phyloP scores from a whole-genome alignment of 2,329 filamentous ascomycete genomes.

The Lasiodiplodia sp. region DNA sequence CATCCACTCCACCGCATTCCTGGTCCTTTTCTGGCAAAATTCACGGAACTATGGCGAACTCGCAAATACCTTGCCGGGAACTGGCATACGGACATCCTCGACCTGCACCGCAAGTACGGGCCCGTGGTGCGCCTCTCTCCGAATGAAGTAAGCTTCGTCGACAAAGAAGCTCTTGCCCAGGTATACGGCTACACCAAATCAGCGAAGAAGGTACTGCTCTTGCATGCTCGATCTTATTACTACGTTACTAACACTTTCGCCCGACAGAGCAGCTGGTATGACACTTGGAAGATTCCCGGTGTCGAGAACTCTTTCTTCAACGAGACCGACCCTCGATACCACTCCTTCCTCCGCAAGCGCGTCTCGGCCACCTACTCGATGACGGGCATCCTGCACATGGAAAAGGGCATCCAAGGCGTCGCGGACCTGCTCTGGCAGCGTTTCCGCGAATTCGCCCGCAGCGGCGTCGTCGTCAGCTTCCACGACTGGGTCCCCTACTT shows the following conservation, averaged over 20 bases:
- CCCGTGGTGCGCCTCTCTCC: slow-evolving; percentile 52
- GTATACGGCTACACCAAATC: slow-evolving; percentile 44
- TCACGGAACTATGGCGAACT: slow-evolving; percentile 31
- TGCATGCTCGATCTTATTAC: not conserved
- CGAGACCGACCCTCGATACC: not conserved
- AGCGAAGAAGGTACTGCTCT: slow-evolving; percentile 31
- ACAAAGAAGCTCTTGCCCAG: slow-evolving; percentile 44
- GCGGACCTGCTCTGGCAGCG: not conserved
- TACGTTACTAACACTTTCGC: not conserved
- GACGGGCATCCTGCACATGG: slow-evolving; percentile 2
- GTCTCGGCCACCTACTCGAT: not conserved
- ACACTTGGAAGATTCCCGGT: not conserved
- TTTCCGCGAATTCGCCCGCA: slow-evolving; percentile 63
- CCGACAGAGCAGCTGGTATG: not conserved
- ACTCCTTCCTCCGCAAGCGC: slow-evolving; percentile 14
- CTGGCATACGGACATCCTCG: slow-evolving; percentile 41
- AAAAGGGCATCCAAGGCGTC: not conserved
- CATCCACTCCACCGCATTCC: slow-evolving; percentile 53
- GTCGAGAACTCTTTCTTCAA: slow-evolving; percentile 4
- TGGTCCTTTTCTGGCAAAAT: slow-evolving; percentile 48
- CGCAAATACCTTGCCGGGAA: slow-evolving; percentile 31
- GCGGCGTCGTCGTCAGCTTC: slow-evolving; percentile 58
- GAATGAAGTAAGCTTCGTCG: slow-evolving; percentile 53
- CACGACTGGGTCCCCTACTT: not conserved
- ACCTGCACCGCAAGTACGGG: slow-evolving; percentile 51